Conservation (phyloP, 371 early-diverging fungal species). For the Dentiscutata heterogama region DNA sequence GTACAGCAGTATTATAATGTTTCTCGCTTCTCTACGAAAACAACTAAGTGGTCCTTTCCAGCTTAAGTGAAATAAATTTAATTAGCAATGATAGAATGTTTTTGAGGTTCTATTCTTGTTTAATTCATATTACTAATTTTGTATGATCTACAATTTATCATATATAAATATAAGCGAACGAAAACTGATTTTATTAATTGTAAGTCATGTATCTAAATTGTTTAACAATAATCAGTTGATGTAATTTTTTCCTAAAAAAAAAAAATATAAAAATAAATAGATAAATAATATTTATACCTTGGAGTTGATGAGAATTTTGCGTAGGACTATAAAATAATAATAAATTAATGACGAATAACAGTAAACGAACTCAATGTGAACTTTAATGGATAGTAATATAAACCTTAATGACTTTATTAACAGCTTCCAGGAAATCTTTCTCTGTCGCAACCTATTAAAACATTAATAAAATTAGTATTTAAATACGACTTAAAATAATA, state of each 20-base stretch:
- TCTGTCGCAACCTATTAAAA: conserved; percentile 91
- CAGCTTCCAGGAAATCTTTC: conserved; percentile 99
- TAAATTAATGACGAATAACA: neutral
- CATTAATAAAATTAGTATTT: neutral
- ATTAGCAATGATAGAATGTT: no score
- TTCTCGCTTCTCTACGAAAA: no score
- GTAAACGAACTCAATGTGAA: neutral
- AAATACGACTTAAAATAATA: neutral
- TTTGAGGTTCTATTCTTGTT: no score
- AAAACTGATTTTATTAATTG: conserved; percentile 26
- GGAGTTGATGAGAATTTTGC: conserved; percentile 47
- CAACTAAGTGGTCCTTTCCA: no score
- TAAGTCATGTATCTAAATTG: conserved; percentile 44
- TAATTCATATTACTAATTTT: no score
- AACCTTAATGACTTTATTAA: conserved; percentile 99
- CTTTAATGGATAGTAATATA: neutral
- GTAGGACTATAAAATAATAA: conserved; percentile 35
- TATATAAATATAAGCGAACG: no score
- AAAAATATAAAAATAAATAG: neutral
- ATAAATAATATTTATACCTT: neutral
- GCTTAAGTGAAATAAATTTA: no score
- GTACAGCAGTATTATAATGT: no score
- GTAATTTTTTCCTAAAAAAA: neutral
- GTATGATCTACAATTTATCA: no score
- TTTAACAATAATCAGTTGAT: neutral